Conservation (phyloP, 2,329 filamentous ascomycete genomes). For the Hymenoscyphus infarciens region DNA sequence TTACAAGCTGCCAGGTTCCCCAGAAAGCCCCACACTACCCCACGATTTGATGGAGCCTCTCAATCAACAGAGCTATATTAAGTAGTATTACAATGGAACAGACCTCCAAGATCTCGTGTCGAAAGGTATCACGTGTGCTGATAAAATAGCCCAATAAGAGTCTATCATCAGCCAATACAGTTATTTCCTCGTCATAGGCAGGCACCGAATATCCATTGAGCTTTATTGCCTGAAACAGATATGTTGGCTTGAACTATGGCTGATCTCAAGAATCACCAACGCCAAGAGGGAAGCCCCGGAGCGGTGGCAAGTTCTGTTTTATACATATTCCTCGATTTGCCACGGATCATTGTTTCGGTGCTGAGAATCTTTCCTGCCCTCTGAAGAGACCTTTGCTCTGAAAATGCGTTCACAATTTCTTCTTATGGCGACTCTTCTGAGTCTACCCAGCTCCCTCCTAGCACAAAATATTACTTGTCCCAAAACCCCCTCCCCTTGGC, state of each 20-base stretch:
- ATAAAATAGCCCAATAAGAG: not conserved
- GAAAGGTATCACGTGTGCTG: not conserved
- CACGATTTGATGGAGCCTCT: not conserved
- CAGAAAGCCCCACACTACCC: constrained; percentile 11
- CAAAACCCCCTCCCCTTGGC: constrained; percentile 18
- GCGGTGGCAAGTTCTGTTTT: not conserved
- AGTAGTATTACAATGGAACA: constrained; percentile 1
- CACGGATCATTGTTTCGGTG: not conserved
- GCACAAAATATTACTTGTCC: constrained; percentile 19
- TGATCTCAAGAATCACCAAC: not conserved
- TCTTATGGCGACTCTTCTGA: constrained; percentile 8
- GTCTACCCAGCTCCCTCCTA: not conserved
- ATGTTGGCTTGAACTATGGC: not conserved
- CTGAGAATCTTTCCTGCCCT: not conserved
- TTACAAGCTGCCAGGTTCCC: not conserved
- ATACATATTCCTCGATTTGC: not conserved
- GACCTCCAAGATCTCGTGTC: not conserved
- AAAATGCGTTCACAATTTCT: not conserved
- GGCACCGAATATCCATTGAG: not conserved
- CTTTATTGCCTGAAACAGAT: constrained; percentile 5
- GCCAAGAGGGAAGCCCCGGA: not conserved
- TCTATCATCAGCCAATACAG: not conserved
- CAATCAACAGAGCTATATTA: not conserved
- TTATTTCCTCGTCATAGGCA: constrained; percentile 4
- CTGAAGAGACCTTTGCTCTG: not conserved